These are phyloP conservation scores for Claviceps lovelessii DNA, from an alignment of 2,329 filamentous ascomycete genomes.

Conservation along the genomic window DNA sequence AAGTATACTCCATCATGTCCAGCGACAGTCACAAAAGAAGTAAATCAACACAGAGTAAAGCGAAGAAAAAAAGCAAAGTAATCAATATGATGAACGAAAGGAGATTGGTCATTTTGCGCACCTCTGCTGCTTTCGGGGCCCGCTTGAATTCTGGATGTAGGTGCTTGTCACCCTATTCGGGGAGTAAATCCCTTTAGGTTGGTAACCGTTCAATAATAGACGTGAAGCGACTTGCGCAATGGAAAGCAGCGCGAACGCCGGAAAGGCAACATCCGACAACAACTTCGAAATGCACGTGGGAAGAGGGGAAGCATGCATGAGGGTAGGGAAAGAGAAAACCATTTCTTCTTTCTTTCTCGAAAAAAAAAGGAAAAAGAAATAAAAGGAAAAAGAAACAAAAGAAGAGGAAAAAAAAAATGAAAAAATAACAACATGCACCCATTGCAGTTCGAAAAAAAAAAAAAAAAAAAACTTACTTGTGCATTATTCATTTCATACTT, in stretches of 20 bases:
- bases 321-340: no score
- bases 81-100: not conserved
- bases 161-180: conserved; percentile 68
- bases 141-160: conserved; percentile 95
- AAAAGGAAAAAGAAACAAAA: no score
- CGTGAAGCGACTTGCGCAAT: not conserved
- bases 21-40: conserved; percentile 10
- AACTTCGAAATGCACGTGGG: conserved; percentile 1
- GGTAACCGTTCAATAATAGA: conserved; percentile 28
- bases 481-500: conserved; percentile 98
- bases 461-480: conserved; percentile 59
- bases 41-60: conserved; percentile 17
- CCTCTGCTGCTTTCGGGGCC: conserved; percentile 91
- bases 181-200: conserved; percentile 31
- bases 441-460: not conserved
- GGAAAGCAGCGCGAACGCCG: conserved; percentile 4
- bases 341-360: no score
- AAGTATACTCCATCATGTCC: not conserved
- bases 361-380: not conserved
- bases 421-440: conserved; percentile 43
- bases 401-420: not conserved
- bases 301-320: not conserved
- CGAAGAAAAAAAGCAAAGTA: conserved; percentile 21
- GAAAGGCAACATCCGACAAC: conserved; percentile 10
- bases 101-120: conserved; percentile 36